Conservation (phyloP, 2,329 filamentous ascomycete genomes). For the Ascomycota sp. region DNA sequence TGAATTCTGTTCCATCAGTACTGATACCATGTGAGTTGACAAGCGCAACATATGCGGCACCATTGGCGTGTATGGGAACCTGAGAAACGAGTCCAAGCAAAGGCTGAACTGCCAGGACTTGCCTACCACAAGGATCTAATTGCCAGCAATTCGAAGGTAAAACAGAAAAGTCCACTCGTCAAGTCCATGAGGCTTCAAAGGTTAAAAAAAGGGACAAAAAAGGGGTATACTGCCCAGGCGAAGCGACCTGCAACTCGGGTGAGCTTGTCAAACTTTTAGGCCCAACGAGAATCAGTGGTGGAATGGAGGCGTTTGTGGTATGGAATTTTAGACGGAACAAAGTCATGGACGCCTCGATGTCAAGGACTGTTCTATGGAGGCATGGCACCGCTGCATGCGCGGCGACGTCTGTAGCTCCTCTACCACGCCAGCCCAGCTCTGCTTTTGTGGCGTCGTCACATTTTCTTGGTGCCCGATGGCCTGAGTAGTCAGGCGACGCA, state of each 20-base stretch:
- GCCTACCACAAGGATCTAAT: too few relatives aligned
- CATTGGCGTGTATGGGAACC: too few relatives aligned
- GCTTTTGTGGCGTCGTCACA: slow-evolving; percentile 24
- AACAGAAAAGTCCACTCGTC: too few relatives aligned
- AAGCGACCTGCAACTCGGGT: slow-evolving; percentile 8
- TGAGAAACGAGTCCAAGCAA: too few relatives aligned
- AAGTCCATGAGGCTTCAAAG: neutral
- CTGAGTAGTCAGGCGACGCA: slow-evolving; percentile 32
- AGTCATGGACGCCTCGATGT: slow-evolving; percentile 9
- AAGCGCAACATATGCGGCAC: too few relatives aligned
- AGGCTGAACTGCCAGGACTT: too few relatives aligned
- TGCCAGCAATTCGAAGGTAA: too few relatives aligned
- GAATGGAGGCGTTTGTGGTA: too few relatives aligned
- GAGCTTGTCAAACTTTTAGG: neutral
- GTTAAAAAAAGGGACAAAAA: slow-evolving; percentile 4
- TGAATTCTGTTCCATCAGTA: too few relatives aligned
- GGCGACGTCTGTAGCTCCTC: slow-evolving; percentile 41
- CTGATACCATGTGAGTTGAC: too few relatives aligned
- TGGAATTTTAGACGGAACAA: neutral
- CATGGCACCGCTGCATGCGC: slow-evolving; percentile 37
- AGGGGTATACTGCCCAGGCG: slow-evolving; percentile 20
- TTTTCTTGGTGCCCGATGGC: slow-evolving; percentile 31
- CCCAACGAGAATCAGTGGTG: too few relatives aligned
- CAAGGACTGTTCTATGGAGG: slow-evolving; percentile 41
- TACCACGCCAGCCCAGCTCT: slow-evolving; percentile 43